These are phyloP conservation scores for Dryadomyces quercivorus DNA, from an alignment of 2,329 filamentous ascomycete species.

Conservation along the genomic window DNA sequence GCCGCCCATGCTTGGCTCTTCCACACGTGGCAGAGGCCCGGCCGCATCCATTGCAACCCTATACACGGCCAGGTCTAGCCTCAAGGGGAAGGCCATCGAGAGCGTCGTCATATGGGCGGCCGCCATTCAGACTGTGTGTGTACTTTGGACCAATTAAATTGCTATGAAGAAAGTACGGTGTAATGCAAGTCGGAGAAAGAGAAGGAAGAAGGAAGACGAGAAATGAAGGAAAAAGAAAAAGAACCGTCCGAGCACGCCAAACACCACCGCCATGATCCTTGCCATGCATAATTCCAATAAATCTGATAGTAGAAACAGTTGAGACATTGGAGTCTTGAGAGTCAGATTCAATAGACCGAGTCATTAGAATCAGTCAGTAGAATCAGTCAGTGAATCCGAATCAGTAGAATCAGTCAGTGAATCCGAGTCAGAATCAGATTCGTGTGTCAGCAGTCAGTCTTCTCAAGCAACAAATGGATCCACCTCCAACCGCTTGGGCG, in stretches of 20 bases:
- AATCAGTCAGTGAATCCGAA: no score
- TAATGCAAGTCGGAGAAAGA: background rate
- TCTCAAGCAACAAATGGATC: conserved; percentile 24
- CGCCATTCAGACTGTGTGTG: no score
- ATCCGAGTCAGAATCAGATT: no score
- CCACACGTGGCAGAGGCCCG: background rate
- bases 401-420: no score
- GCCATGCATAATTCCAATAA: no score
- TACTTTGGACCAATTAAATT: no score
- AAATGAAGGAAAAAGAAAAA: conserved; percentile 4
- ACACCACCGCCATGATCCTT: no score
- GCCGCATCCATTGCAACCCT: background rate
- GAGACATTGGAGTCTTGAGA: no score
- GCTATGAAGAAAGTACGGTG: background rate
- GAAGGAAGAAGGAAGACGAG: conserved; percentile 6
- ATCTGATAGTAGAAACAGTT: no score
- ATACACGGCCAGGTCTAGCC: background rate
- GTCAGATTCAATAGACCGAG: no score
- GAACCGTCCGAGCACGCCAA: background rate
- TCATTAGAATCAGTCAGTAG: no score
- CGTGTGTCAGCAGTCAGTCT: no score
- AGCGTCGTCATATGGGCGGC: background rate
- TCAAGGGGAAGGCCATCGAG: background rate
- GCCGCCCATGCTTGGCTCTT: background rate
- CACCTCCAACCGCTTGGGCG: conserved; percentile 40